These are phyloP conservation scores for Apocynum venetum DNA, from an alignment of 257 asterid species.

Conservation along the genomic window DNA sequence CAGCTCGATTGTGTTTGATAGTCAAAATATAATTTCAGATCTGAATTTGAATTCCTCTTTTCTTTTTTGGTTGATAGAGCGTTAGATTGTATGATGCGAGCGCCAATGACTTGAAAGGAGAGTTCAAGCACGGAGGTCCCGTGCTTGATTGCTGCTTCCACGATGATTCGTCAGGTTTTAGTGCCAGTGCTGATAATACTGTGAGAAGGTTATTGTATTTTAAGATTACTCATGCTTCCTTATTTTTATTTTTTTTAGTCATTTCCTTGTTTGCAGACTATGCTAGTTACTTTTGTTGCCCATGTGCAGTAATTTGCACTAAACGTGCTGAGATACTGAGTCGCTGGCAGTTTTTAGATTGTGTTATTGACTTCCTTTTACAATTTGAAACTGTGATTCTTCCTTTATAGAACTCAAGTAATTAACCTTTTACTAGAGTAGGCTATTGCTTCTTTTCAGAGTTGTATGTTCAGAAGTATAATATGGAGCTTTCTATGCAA, in stretches of 20 bases:
- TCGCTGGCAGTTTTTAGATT: not conserved
- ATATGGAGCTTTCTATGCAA: not conserved
- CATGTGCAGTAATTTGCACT: not conserved
- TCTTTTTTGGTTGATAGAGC: constrained; percentile 31
- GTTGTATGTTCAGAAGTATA: not conserved
- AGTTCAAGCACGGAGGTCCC: constrained; percentile 78
- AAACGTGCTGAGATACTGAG: not conserved
- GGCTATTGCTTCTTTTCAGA: not conserved
- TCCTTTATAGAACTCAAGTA: not conserved
- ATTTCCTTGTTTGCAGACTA: not conserved
- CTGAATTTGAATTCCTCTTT: not conserved
- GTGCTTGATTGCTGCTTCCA: constrained; percentile 93
- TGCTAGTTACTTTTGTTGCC: not conserved
- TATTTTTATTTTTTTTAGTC: not conserved
- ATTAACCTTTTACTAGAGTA: not conserved
- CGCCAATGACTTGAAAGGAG: constrained; percentile 71
- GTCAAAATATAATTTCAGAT: not conserved
- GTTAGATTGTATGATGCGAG: constrained; percentile 89
- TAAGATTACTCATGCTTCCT: not conserved
- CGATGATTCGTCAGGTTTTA: constrained; percentile 87
- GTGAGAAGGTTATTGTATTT: constrained; percentile 59
- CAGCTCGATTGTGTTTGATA: not conserved
- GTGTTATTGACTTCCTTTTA: not conserved
- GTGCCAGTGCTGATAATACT: constrained; percentile 71
- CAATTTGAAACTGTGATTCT: not conserved